Conservation (phyloP, 2,329 filamentous ascomycete genomes). For the Ceratocystis destructans region DNA sequence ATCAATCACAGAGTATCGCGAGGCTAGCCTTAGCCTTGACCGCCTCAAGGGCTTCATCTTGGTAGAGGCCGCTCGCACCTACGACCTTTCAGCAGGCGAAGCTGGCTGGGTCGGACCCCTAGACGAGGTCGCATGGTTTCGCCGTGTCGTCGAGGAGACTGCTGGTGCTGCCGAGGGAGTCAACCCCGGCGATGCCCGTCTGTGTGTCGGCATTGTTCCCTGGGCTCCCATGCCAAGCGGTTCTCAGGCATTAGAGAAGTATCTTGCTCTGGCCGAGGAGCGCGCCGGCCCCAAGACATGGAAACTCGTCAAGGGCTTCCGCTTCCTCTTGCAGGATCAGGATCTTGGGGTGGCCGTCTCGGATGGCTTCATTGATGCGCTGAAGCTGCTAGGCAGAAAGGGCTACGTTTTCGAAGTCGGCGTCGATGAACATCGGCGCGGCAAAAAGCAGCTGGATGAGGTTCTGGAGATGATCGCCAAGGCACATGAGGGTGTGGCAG, state of each 20-base stretch:
- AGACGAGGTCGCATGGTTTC: slow-evolving; percentile 56
- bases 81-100: slow-evolving; percentile 37
- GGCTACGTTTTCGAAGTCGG: slow-evolving; percentile 69
- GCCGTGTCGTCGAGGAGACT: slow-evolving; percentile 48
- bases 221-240: slow-evolving; percentile 75
- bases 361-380: slow-evolving; percentile 47
- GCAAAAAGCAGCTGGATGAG: slow-evolving; percentile 59
- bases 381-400: slow-evolving; percentile 50
- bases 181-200: slow-evolving; percentile 31
- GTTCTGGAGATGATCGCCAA: slow-evolving; percentile 54
- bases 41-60: slow-evolving; percentile 60
- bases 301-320: slow-evolving; percentile 59
- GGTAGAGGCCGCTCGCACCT: slow-evolving; percentile 65
- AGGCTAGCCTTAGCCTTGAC: slow-evolving; percentile 30
- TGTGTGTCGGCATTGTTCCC: slow-evolving; percentile 58
- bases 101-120: slow-evolving; percentile 52
- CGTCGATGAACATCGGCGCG: slow-evolving; percentile 65
- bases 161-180: slow-evolving; percentile 47
- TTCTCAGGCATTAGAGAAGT: slow-evolving; percentile 44
- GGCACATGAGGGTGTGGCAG: slow-evolving; percentile 47
- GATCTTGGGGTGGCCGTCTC: slow-evolving; percentile 50
- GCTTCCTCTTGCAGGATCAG: slow-evolving; percentile 73
- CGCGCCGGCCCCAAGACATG: slow-evolving; percentile 48
- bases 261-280: slow-evolving; percentile 48
- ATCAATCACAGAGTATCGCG: slow-evolving; percentile 49